phyloP scores from a whole-genome alignment of 2,329 filamentous ascomycete genomes.

The Aspergillus sp. region DNA sequence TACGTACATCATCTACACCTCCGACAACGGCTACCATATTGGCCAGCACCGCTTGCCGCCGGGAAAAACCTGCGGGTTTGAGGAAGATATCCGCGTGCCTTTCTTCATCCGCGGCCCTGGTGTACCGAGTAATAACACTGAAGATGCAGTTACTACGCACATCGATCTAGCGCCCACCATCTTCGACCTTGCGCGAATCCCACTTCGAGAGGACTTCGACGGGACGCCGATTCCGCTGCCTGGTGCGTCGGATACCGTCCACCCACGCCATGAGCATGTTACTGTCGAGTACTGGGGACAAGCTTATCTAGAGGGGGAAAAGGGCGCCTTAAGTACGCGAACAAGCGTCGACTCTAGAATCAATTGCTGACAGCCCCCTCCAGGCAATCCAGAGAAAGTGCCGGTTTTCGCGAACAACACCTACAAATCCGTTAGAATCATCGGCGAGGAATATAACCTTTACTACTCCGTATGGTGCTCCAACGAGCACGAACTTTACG shows the following conservation, averaged over 20 bases:
- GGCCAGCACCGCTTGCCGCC: conserved; percentile 58
- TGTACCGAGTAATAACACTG: neutral
- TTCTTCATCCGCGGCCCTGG: conserved; percentile 13
- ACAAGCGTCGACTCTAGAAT: neutral
- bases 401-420: conserved; percentile 12
- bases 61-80: conserved; percentile 57
- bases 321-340: conserved; percentile 4
- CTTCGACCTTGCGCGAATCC: conserved; percentile 40
- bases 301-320: conserved; percentile 16
- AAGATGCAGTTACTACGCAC: conserved; percentile 9
- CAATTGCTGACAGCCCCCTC: neutral
- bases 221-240: conserved; percentile 51
- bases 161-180: conserved; percentile 60
- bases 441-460: conserved; percentile 29
- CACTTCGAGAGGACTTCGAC: conserved; percentile 52
- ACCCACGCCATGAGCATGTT: conserved; percentile 51
- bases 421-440: conserved; percentile 23
- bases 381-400: neutral
- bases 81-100: conserved; percentile 14
- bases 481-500: conserved; percentile 36
- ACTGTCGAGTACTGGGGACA: conserved; percentile 58
- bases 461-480: conserved; percentile 39
- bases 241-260: conserved; percentile 16
- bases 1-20: conserved; percentile 60
- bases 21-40: conserved; percentile 61